A percentile compares a stretch with the other conserved stretches of the same genome.
These are phyloP conservation scores for Pseudomonodictys pantanalensis DNA, from an alignment of 495 filamentous ascomycete genomes.

Conservation along the genomic window DNA sequence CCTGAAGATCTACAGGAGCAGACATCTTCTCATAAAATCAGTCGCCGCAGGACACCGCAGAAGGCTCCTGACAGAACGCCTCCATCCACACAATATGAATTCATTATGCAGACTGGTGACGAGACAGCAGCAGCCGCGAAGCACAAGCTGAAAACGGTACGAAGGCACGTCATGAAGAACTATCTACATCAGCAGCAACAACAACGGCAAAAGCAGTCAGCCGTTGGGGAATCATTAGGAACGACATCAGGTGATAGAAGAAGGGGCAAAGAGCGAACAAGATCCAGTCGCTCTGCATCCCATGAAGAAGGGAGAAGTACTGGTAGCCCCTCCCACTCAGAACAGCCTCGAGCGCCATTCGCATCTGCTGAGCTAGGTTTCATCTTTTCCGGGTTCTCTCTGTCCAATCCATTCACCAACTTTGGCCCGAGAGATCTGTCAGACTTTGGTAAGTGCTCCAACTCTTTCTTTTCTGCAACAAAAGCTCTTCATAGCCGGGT, in stretches of 20 bases:
- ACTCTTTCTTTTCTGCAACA: background rate
- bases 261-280: slow-evolving; percentile 14
- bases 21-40: too few species aligned
- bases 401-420: background rate
- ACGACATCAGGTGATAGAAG: slow-evolving; percentile 1
- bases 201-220: background rate
- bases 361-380: background rate
- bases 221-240: background rate
- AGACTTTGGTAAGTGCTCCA: background rate
- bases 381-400: slow-evolving; percentile 2
- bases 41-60: too few species aligned
- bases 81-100: slow-evolving; percentile 25
- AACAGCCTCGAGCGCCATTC: background rate
- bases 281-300: slow-evolving; percentile 15
- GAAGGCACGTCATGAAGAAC: slow-evolving; percentile 33
- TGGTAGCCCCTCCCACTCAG: background rate
- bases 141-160: slow-evolving; percentile 26
- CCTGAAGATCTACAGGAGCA: too few species aligned
- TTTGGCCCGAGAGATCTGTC: background rate
- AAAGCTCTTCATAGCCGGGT: too few species aligned
- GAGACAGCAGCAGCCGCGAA: slow-evolving; percentile 13
- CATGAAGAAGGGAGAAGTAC: background rate
- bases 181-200: slow-evolving; percentile 27
- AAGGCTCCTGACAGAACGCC: too few species aligned
- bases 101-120: slow-evolving; percentile 28